Percentiles rank a stretch among this genome's conserved stretches.
phyloP scores from a whole-genome alignment of 2,329 filamentous ascomycete species.

The Pseudonectria foliicola region DNA sequence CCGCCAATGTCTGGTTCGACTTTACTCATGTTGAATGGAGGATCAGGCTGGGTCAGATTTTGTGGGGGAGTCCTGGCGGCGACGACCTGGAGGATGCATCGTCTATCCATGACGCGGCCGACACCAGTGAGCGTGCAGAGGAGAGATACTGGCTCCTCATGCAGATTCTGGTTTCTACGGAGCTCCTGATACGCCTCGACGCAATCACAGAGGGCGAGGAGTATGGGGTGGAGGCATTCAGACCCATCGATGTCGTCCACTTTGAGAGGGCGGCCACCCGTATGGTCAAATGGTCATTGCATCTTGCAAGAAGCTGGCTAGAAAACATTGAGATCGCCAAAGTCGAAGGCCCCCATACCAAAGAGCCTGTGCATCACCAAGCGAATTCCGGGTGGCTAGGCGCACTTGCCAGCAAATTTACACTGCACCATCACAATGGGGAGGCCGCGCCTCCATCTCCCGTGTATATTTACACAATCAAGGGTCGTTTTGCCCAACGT shows the following conservation, averaged over 20 bases:
- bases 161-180: conserved; percentile 57
- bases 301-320: conserved; percentile 59
- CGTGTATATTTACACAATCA: conserved; percentile 40
- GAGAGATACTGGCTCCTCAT: conserved; percentile 62
- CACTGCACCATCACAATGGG: conserved; percentile 34
- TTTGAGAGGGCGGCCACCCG: conserved; percentile 56
- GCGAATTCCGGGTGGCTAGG: conserved; percentile 42
- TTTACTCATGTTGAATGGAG: conserved; percentile 70
- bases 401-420: conserved; percentile 48
- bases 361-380: conserved; percentile 8
- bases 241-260: conserved; percentile 48
- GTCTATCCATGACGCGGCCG: conserved; percentile 42
- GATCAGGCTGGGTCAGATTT: conserved; percentile 62
- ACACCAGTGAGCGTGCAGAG: conserved; percentile 45
- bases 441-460: conserved; percentile 27
- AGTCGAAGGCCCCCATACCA: conserved; percentile 23
- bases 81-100: conserved; percentile 47
- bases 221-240: conserved; percentile 43
- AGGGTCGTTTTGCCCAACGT: conserved; percentile 47
- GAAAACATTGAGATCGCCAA: conserved; percentile 57
- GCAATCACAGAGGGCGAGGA: conserved; percentile 55
- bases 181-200: conserved; percentile 58
- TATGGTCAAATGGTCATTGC: conserved; percentile 60
- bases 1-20: conserved; percentile 65
- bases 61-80: conserved; percentile 54